Percentiles rank a stretch among this genome's conserved stretches.
Conservation (phyloP, 1,284 basidiomycete genomes). For the Uromyces viciae-fabae region DNA sequence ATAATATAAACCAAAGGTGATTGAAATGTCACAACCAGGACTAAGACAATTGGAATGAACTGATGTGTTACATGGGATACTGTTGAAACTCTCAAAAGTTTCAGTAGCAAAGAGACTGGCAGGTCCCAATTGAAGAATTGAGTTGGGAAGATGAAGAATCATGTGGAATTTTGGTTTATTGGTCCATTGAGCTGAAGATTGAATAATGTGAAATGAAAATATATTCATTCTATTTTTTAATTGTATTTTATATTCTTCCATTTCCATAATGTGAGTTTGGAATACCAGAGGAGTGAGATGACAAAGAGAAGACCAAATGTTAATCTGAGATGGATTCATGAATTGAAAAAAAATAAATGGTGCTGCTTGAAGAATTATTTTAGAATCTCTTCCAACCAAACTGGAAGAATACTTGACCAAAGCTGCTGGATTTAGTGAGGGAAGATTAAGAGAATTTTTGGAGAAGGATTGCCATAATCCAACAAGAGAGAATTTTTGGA, state of each 20-base stretch:
- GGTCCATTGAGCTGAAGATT: not conserved
- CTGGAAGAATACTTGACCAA: not conserved
- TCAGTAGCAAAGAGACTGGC: too few species aligned
- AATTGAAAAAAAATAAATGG: not conserved
- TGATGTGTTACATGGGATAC: too few species aligned
- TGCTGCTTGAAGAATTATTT: constrained; percentile 10
- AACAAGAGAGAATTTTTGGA: not conserved
- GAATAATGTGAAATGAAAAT: not conserved
- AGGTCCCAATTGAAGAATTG: too few species aligned
- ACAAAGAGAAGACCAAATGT: not conserved
- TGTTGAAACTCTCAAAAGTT: too few species aligned
- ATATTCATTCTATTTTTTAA: not conserved
- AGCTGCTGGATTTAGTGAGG: not conserved
- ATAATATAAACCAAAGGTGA: too few species aligned
- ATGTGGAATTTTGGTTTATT: constrained; percentile 8
- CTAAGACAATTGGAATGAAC: too few species aligned
- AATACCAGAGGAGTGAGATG: not conserved
- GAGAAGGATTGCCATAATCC: not conserved
- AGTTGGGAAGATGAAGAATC: too few species aligned
- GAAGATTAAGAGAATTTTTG: not conserved
- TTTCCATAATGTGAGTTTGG: not conserved
- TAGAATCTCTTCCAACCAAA: not conserved
- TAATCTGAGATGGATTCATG: not conserved
- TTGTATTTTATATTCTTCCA: not conserved
- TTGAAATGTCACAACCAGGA: too few species aligned